Conservation (phyloP, 208 protist species). For the Phytomonas sp. region DNA sequence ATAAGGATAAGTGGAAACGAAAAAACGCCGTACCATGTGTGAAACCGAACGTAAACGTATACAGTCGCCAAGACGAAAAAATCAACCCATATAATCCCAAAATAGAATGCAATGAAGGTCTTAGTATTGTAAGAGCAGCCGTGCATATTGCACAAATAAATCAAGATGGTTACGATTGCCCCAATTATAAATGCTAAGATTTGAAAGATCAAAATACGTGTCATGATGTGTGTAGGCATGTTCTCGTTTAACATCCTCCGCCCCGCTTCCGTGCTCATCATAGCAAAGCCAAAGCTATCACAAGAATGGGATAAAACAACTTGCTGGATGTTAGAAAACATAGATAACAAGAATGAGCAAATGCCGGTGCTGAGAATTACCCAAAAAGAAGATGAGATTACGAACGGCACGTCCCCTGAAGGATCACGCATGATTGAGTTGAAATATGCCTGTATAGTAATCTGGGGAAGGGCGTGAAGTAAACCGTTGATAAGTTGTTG, state of each 20-base stretch:
- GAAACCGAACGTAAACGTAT: conserved; percentile 27
- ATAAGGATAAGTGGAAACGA: conserved; percentile 23
- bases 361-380: conserved; percentile 27
- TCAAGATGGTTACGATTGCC: conserved; percentile 20
- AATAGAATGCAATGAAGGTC: conserved; percentile 29
- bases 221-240: conserved; percentile 18
- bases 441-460: conserved; percentile 70
- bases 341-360: conserved; percentile 37
- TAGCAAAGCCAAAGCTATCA: conserved; percentile 59
- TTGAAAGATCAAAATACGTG: conserved; percentile 18
- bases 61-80: conserved; percentile 21
- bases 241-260: conserved; percentile 9
- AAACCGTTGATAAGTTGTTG: conserved; percentile 50
- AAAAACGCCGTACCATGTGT: conserved; percentile 21
- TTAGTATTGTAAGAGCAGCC: conserved; percentile 16
- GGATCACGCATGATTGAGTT: neutral
- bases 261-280: conserved; percentile 21
- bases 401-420: neutral
- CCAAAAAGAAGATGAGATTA: conserved; percentile 23
- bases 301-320: conserved; percentile 57
- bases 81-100: conserved; percentile 17
- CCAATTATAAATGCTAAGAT: conserved; percentile 17
- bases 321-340: conserved; percentile 48
- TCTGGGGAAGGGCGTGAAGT: conserved; percentile 60
- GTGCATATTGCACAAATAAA: conserved; percentile 28